Base-by-base conservation (phyloP, 192 early-diverging fungal species). In the Rhizophagus sp. region DNA sequence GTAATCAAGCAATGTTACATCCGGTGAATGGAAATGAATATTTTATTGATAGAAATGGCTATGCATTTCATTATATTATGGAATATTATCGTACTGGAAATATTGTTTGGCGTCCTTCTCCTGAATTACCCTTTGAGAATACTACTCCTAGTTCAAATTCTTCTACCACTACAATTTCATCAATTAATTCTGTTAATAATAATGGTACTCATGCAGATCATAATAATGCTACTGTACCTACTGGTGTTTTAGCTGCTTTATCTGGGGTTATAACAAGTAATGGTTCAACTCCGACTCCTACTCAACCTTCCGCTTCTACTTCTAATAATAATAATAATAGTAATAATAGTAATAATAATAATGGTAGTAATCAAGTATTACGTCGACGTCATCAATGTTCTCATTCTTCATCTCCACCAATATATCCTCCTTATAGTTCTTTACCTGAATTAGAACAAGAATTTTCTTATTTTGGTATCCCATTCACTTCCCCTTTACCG, bases 81-180 rank as follows among this genome's bases (percentile, higher is more conserved):
- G 79, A 80, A 65, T 80, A 61, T 74, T 80, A 80, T 62, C 69
- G 79, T 22, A 80, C 69, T 19, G 79, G 79, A 17, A 41, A 17
- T 3, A 75, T 78, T 22, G 27, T 68, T 24, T 78, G 76, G 76
- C 25, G 50, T 33, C 64, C 63, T 34, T 25, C 63, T 25, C 33
- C 9, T 22, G 63, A 78, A 67, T 19, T 47, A 50, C 39, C 68
- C n/a, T 4, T 13, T 70, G 68, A 19, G 15, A 57, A 41, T 70
- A 10, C 13, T 70, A 3, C 36, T n/a, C 30, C 30, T 30, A 30
- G 30, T 30, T 36, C 30, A 22, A 33, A n/a, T 39, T 70, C 68
- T 70, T 70, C 75, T 13, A 65, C 62, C 2, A 62, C 33, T 11
- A 5, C 75, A 13, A 22, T 19, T 24, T 76, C 33, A n/a, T 67